Evolutionary conservation across 176 grass and related monocot genomes (phyloP), one percentile per base, ranked within the genome.

Genomic region (Neostapfia colusana): DNA sequence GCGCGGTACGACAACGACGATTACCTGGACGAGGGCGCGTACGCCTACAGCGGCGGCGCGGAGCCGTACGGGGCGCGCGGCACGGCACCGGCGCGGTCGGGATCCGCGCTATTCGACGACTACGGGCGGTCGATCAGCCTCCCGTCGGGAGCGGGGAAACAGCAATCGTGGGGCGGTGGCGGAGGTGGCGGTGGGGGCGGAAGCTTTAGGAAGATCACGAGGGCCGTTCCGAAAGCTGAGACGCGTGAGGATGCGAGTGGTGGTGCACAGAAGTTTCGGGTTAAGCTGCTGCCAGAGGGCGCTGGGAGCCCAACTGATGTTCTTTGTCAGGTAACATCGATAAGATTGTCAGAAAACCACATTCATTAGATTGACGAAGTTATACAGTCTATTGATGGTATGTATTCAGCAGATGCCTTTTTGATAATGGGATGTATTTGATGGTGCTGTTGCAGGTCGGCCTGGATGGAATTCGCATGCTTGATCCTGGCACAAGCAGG

Each of bases 381-480:
- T 74, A 42, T 20, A 20, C 8, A 55, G 53, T 53, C n/a, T 55
- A 55, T 51, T 78, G 17, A 2, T 59, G 4, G n/a, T n/a, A n/a
- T n/a, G n/a, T n/a, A n/a, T n/a, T n/a, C n/a, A n/a, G n/a, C 4
- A 40, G 23, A 20, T 53, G 2, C 10, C 18, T 6, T 50, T 76
- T 50, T 34, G 46, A 72, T 73, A 31, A 39, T 60, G 46, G 20
- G 28, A 23, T 67, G 17, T 59, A 7, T 21, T 31, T 45, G 20
- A 71, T 35, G 16, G 14, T 82, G 62, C 15, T 90, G 38, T 25
- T 82, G 67, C 76, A 99, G 95, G 82, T 99, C 86, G 95, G 95
- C 63, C 85, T 99, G 66, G 95, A 99, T 90, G 95, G 95, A 83
- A 99, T 99, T 86, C 87, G 87, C 53, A 99, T 99, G 91, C 89